Evolutionary conservation across 2,329 filamentous ascomycete species (phyloP).

Genomic region (Diplodia mutila): DNA sequence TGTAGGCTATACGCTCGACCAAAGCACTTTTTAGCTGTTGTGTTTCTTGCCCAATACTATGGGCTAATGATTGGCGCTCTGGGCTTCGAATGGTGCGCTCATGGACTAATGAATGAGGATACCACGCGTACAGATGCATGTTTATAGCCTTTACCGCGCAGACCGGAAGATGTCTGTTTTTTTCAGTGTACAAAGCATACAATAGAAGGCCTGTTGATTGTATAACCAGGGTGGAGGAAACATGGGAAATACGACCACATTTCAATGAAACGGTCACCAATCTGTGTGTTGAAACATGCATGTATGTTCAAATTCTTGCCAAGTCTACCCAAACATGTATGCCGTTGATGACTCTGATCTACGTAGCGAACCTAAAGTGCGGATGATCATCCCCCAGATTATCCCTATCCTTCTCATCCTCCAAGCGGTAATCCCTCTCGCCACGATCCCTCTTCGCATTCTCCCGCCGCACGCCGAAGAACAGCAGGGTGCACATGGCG

Average conservation of each 20-base stretch:
- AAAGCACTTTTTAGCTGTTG: slow-evolving; percentile 53
- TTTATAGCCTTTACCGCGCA: neutral
- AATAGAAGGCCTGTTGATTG: neutral
- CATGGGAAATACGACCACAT: neutral
- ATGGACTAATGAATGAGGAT: slow-evolving; percentile 6
- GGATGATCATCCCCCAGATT: slow-evolving; percentile 60
- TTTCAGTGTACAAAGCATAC: neutral
- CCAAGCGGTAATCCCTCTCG: slow-evolving; percentile 50
- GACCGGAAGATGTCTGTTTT: neutral
- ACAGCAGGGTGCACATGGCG: slow-evolving; percentile 46
- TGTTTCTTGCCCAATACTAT: slow-evolving; percentile 55
- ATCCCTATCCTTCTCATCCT: slow-evolving; percentile 44
- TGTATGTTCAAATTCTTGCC: neutral
- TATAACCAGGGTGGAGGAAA: neutral
- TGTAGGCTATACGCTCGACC: slow-evolving; percentile 27
- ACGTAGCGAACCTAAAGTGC: slow-evolving; percentile 50
- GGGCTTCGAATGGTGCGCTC: neutral
- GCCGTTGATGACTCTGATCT: neutral
- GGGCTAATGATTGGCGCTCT: slow-evolving; percentile 5
- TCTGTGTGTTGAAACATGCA: neutral
- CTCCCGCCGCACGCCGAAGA: slow-evolving; percentile 48
- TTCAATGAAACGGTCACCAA: neutral
- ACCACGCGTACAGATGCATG: neutral
- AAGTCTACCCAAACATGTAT: neutral
- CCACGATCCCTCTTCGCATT: slow-evolving; percentile 54